phyloP scores from a whole-genome alignment of 2,329 filamentous ascomycete genomes.

The Coniochaeta prunicola region DNA sequence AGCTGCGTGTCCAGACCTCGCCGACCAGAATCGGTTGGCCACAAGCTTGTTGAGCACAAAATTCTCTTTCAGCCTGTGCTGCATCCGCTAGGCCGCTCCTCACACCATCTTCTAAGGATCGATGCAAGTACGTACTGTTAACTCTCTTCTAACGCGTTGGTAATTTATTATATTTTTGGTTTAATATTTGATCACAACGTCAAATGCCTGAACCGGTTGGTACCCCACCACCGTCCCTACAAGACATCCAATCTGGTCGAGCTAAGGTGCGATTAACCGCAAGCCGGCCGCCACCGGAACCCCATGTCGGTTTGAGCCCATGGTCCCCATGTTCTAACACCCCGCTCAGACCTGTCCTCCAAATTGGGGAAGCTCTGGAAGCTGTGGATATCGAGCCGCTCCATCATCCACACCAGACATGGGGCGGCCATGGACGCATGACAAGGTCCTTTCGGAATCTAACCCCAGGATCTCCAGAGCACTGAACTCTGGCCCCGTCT shows the following conservation, averaged over 20 bases:
- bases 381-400: constrained; percentile 1
- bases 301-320: not conserved
- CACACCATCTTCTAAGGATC: not conserved
- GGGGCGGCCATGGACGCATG: not conserved
- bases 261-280: constrained; percentile 1
- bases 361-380: constrained; percentile 1
- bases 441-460: not conserved
- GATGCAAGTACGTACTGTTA: not conserved
- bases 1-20: not conserved
- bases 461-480: constrained; percentile 3
- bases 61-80: constrained; percentile 7
- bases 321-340: constrained; percentile 1
- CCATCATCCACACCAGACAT: not conserved
- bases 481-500: not conserved
- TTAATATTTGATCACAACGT: not conserved
- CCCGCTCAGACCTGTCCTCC: not conserved
- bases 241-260: constrained; percentile 1
- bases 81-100: constrained; percentile 1
- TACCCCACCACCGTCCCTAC: not conserved
- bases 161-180: not conserved
- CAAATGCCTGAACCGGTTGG: not conserved
- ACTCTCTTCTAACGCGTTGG: not conserved
- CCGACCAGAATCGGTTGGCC: not conserved
- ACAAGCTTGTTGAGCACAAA: constrained; percentile 5
- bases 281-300: not conserved